These are phyloP conservation scores for Xerophyta viscosa DNA, from an alignment of 106 monocot species.

Conservation along the genomic window DNA sequence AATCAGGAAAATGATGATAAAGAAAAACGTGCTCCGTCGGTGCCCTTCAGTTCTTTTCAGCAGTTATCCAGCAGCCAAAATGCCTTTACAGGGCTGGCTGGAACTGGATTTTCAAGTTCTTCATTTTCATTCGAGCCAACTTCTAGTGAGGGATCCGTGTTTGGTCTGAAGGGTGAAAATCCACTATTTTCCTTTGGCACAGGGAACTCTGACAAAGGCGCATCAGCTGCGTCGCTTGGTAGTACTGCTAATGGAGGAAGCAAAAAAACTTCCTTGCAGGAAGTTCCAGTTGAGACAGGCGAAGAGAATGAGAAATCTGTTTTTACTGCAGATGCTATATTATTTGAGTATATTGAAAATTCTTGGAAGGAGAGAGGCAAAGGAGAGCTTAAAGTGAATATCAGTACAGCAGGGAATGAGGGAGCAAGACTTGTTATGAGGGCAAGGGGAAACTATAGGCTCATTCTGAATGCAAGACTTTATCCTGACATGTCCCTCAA, in stretches of 20 bases:
- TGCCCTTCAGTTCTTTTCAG: conserved; percentile 56
- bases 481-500: conserved; percentile 83
- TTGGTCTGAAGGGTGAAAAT: conserved; percentile 27
- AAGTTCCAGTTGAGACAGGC: conserved; percentile 81
- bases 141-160: conserved; percentile 33
- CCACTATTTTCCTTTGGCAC: conserved; percentile 27
- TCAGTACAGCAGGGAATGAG: conserved; percentile 30
- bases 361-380: conserved; percentile 98
- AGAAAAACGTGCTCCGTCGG: conserved; percentile 15
- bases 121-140: conserved; percentile 69
- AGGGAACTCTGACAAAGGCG: conserved; percentile 33
- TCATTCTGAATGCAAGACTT: conserved; percentile 83
- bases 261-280: conserved; percentile 34
- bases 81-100: conserved; percentile 84
- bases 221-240: conserved; percentile 14
- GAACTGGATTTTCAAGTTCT: conserved; percentile 70
- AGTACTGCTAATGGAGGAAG: conserved; percentile 18
- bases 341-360: conserved; percentile 78
- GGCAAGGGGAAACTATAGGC: conserved; percentile 75
- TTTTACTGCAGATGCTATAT: conserved; percentile 78
- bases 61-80: conserved; percentile 90
- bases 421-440: conserved; percentile 89
- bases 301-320: conserved; percentile 86
- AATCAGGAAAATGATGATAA: conserved; percentile 20
- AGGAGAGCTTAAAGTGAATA: conserved; percentile 78